Conservation (phyloP, 805 yeast genomes). For the Wickerhamiella azymoides region DNA sequence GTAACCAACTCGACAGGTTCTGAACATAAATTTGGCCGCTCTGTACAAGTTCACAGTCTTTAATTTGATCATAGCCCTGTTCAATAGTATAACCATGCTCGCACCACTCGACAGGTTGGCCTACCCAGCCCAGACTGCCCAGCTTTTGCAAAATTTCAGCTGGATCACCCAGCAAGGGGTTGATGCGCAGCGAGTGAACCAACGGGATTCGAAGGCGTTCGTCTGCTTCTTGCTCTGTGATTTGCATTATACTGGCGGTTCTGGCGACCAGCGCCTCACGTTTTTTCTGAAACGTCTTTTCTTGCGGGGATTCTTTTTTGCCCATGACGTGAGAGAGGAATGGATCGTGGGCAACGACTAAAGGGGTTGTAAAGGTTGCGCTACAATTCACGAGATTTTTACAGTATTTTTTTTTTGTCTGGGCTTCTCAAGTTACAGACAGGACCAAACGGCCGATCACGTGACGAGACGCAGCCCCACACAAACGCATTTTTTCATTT, state of each 20-base stretch:
- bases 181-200: slow-evolving; percentile 5
- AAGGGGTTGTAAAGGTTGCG: not conserved
- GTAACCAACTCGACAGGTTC: slow-evolving; percentile 8
- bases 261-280: slow-evolving; percentile 4
- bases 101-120: slow-evolving; percentile 6
- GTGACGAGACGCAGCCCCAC: slow-evolving; percentile 8
- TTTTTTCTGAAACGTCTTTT: slow-evolving; percentile 5
- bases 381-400: no score
- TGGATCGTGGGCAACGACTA: not conserved
- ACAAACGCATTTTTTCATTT: not conserved
- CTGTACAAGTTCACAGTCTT: slow-evolving; percentile 4
- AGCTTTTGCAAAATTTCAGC: not conserved
- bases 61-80: slow-evolving; percentile 1
- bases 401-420: no score
- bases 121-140: slow-evolving; percentile 3
- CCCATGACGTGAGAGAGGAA: not conserved
- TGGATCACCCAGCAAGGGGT: slow-evolving; percentile 1
- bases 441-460: no score
- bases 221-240: slow-evolving; percentile 1
- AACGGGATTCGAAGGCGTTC: not conserved
- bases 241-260: slow-evolving; percentile 1
- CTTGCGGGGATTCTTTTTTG: slow-evolving; percentile 1
- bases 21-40: slow-evolving; percentile 3
- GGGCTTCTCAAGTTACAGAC: no score
- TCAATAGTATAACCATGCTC: slow-evolving; percentile 4